phyloP scores from a whole-genome alignment of 192 early-diverging fungal genomes.

The Helicostylum pulchrum region DNA sequence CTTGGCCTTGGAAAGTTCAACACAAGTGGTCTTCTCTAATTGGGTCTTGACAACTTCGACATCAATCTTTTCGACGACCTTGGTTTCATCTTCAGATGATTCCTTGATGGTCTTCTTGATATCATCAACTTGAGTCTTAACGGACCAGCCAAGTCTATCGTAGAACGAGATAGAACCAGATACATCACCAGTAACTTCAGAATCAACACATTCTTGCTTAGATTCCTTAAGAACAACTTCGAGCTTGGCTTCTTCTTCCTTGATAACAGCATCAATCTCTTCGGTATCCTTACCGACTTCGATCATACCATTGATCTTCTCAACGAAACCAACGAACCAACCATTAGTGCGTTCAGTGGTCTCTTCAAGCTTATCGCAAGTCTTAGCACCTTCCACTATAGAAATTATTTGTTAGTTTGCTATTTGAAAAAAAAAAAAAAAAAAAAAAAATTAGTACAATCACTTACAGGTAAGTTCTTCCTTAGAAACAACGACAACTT shows the following conservation, averaged over 20 bases:
- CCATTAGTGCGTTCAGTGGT: neutral
- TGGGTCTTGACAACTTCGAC: no score
- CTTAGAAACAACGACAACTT: neutral
- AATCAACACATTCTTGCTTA: no score
- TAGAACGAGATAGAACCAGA: no score
- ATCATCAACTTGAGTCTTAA: neutral
- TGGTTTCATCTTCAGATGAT: neutral
- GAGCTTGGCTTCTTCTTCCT: neutral
- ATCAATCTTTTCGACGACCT: neutral
- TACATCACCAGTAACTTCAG: no score
- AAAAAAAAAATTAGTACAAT: no score
- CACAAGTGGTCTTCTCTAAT: no score
- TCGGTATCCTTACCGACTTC: neutral
- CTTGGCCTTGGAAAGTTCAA: no score
- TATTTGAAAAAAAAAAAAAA: no score
- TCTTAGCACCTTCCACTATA: no score
- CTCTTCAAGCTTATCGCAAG: neutral
- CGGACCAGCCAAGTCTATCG: no score
- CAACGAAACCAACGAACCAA: neutral
- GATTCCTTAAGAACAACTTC: neutral
- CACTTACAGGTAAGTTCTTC: neutral
- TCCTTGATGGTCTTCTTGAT: neutral
- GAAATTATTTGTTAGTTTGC: no score
- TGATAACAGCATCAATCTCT: neutral
- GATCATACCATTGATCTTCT: neutral